Evolutionary conservation across 1,284 basidiomycete genomes (phyloP).

Genomic region (Puccinia triticina): DNA sequence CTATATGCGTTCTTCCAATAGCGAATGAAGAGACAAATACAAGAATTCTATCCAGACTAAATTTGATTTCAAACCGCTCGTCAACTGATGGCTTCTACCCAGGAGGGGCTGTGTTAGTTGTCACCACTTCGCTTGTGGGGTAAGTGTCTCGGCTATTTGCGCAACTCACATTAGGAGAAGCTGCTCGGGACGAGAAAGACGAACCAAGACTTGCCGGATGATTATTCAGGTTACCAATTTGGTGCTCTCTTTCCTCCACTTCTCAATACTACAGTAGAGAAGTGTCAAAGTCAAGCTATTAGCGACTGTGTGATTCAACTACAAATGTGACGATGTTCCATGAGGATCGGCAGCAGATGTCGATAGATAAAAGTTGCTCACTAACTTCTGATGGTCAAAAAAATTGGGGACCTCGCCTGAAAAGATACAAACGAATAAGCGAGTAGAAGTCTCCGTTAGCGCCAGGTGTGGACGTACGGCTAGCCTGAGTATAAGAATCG

Average conservation of each 20-base stretch:
- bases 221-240: constrained; percentile 18
- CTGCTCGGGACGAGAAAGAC: constrained; percentile 34
- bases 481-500: neutral
- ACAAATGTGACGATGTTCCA: constrained; percentile 28
- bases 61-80: constrained; percentile 6
- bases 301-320: constrained; percentile 26
- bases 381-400: constrained; percentile 20
- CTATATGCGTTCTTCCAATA: constrained; percentile 34
- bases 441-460: constrained; percentile 35
- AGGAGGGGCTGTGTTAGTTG: neutral
- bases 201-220: constrained; percentile 21
- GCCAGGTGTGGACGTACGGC: constrained; percentile 3
- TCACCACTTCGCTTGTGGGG: constrained; percentile 34
- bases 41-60: constrained; percentile 22
- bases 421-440: constrained; percentile 3
- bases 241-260: constrained; percentile 35
- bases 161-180: constrained; percentile 19
- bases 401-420: constrained; percentile 24
- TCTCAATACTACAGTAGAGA: constrained; percentile 10
- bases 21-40: constrained; percentile 8
- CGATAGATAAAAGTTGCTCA: constrained; percentile 20
- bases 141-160: constrained; percentile 36
- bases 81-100: constrained; percentile 7
- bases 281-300: constrained; percentile 31
- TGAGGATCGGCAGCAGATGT: constrained; percentile 28